Conservation (phyloP, 192 early-diverging fungal genomes). For the Dispira simplex region DNA sequence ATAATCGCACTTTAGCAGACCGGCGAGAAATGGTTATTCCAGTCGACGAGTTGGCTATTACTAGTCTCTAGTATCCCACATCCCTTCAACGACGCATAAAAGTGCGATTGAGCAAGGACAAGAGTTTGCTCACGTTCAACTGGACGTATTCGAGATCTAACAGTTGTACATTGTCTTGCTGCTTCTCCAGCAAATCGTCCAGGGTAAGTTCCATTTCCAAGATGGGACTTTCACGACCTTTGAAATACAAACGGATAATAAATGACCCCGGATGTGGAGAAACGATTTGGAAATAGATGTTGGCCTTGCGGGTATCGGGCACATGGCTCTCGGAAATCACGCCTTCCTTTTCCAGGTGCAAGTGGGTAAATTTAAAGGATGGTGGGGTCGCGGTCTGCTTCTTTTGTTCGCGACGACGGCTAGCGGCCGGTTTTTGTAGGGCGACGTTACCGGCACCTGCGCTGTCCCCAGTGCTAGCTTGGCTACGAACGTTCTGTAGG, state of each 20-base stretch:
- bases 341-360: constrained; percentile 76
- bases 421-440: constrained; percentile 24
- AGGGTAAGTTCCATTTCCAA: constrained; percentile 92
- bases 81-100: constrained; percentile 32
- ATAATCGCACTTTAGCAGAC: no score
- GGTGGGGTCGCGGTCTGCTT: constrained; percentile 10
- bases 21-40: no score
- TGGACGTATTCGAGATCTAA: constrained; percentile 90
- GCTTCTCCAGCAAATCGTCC: constrained; percentile 69
- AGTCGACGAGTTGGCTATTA: background rate
- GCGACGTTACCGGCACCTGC: constrained; percentile 45
- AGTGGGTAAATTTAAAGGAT: constrained; percentile 61
- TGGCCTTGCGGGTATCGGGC: constrained; percentile 70
- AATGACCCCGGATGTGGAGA: constrained; percentile 82
- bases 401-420: constrained; percentile 21
- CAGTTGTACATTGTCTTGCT: constrained; percentile 75
- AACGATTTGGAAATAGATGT: constrained; percentile 81
- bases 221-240: constrained; percentile 83
- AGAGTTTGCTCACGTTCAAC: constrained; percentile 65
- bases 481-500: constrained; percentile 80
- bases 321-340: constrained; percentile 87
- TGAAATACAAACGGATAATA: constrained; percentile 78
- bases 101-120: constrained; percentile 67
- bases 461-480: constrained; percentile 40
- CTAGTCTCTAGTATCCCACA: constrained; percentile 14